Percentiles rank a stretch among this genome's conserved stretches.
Evolutionary conservation across 164 flowering plant species (phyloP).

Genomic region (Kalanchoe fedtschenkoi): DNA sequence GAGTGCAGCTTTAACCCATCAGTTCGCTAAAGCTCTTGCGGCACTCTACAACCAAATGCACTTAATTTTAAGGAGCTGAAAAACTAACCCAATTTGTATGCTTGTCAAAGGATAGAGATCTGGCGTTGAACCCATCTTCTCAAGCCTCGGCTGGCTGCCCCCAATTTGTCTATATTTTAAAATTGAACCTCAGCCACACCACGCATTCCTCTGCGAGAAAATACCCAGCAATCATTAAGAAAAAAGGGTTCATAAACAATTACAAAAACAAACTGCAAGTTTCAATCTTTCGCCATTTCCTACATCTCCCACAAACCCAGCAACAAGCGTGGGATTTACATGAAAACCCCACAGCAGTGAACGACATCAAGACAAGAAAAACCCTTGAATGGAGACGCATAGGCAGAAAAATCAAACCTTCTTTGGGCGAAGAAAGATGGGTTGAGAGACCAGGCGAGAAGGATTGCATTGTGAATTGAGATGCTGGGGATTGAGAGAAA

Average conservation of each 20-base stretch:
- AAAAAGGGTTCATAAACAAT: neutral
- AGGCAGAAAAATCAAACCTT: neutral
- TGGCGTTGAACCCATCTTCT: constrained; percentile 9
- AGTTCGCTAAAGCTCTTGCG: too few relatives aligned
- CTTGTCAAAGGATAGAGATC: constrained; percentile 12
- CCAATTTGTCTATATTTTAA: neutral
- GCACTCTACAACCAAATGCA: too few relatives aligned
- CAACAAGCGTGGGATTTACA: too few relatives aligned
- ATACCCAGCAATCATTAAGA: neutral
- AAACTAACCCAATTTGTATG: constrained; percentile 14
- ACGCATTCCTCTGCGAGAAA: neutral
- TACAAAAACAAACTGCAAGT: neutral
- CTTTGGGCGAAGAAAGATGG: neutral
- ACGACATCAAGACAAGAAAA: neutral
- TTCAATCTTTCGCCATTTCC: neutral
- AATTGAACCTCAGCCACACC: neutral
- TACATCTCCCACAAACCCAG: too few relatives aligned
- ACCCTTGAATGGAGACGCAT: too few relatives aligned
- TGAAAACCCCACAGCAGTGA: neutral
- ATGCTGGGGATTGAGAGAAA: neutral
- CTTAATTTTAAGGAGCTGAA: neutral
- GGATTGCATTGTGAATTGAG: constrained; percentile 1
- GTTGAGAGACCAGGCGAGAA: constrained; percentile 1
- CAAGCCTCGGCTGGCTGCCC: neutral
- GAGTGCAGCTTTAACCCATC: neutral